Conservation (phyloP, 768 basidiomycete genomes). For the Boletus sp. region DNA sequence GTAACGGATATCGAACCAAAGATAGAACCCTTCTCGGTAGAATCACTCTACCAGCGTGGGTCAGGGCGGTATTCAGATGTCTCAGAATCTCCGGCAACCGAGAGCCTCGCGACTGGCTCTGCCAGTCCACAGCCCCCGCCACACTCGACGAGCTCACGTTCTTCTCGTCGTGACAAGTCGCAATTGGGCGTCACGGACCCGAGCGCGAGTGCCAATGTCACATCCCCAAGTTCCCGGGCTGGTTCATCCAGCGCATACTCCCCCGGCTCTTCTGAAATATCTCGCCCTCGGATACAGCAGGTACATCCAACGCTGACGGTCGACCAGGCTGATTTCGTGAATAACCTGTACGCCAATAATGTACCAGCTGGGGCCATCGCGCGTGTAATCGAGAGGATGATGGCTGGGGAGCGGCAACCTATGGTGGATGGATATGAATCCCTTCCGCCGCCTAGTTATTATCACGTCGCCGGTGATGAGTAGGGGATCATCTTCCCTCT, state of each 20-base stretch:
- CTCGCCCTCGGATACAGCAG: slow-evolving; percentile 6
- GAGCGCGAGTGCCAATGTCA: neutral
- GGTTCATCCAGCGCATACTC: neutral
- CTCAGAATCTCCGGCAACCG: neutral
- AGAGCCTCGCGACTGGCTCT: neutral
- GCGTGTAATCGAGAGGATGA: slow-evolving; percentile 21
- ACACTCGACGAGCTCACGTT: neutral
- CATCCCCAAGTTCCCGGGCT: neutral
- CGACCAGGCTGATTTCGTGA: slow-evolving; percentile 20
- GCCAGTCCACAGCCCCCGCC: neutral
- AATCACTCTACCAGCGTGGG: neutral
- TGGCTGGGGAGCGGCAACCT: slow-evolving; percentile 13
- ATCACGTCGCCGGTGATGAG: neutral
- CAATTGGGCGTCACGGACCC: neutral
- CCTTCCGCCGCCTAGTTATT: slow-evolving; percentile 15
- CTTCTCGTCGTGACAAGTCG: slow-evolving; percentile 1
- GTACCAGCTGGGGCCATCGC: slow-evolving; percentile 16
- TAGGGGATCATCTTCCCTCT: neutral
- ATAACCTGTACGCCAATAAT: slow-evolving; percentile 12
- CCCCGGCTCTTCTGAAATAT: neutral
- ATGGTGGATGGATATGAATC: slow-evolving; percentile 8
- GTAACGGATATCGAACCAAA: neutral
- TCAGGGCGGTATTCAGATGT: neutral
- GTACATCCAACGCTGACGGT: slow-evolving; percentile 13
- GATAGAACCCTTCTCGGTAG: slow-evolving; percentile 5